Conservation (phyloP, 352 stramenopile genomes). For the Phytophthora hibernalis region DNA sequence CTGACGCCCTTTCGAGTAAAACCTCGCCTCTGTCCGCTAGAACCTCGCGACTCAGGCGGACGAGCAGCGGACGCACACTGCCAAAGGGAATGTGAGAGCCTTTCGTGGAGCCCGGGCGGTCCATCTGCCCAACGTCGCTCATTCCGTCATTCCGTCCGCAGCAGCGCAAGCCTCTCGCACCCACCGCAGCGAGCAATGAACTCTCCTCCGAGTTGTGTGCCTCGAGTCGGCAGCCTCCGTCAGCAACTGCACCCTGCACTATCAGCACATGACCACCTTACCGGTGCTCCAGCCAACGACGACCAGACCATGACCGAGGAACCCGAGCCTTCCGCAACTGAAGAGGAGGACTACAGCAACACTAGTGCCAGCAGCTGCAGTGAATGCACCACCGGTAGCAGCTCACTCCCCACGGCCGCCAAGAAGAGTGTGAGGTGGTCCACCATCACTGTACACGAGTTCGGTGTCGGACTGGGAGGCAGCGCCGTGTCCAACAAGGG, state of each 20-base stretch:
- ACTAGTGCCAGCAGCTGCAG: neutral
- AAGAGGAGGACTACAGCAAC: conserved; percentile 2
- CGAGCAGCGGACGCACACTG: conserved; percentile 30
- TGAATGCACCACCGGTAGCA: neutral
- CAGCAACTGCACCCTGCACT: conserved; percentile 4
- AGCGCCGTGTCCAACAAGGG: conserved; percentile 67
- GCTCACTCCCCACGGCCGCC: neutral
- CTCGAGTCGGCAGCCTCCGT: conserved; percentile 10
- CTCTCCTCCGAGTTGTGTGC: conserved; percentile 2
- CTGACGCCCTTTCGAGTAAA: conserved; percentile 27
- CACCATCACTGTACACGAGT: conserved; percentile 67
- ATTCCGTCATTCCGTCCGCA: conserved; percentile 34
- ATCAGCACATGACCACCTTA: conserved; percentile 13
- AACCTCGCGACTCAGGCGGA: conserved; percentile 27
- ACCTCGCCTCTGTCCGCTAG: conserved; percentile 23
- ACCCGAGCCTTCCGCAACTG: neutral
- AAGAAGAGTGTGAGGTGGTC: conserved; percentile 46
- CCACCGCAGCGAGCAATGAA: conserved; percentile 22
- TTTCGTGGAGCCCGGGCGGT: conserved; percentile 35
- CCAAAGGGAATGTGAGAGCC: conserved; percentile 3
- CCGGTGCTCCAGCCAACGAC: neutral
- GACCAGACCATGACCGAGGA: conserved; percentile 7
- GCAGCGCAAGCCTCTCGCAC: conserved; percentile 13
- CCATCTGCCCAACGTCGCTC: conserved; percentile 32
- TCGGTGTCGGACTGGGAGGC: conserved; percentile 61